These are phyloP conservation scores for Knufia petricola DNA, from an alignment of 2,329 filamentous ascomycete genomes.

Conservation along the genomic window DNA sequence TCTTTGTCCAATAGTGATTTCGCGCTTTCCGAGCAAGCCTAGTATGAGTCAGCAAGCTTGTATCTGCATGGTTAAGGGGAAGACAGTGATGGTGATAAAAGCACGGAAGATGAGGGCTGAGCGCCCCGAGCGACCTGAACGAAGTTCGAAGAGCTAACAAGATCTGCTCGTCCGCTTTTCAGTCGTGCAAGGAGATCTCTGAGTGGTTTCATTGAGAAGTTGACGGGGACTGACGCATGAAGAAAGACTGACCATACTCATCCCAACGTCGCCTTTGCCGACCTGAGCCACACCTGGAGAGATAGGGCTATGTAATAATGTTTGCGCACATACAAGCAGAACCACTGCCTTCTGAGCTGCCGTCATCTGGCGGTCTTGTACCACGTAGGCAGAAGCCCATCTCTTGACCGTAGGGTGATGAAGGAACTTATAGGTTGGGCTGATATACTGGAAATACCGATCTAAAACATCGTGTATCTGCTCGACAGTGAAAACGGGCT, in stretches of 20 bases:
- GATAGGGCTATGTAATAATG: conserved; percentile 16
- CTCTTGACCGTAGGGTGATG: conserved; percentile 41
- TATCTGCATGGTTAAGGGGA: too few relatives aligned
- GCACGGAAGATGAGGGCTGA: too few relatives aligned
- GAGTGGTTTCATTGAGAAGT: too few relatives aligned
- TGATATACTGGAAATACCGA: conserved; percentile 47
- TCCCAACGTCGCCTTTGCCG: conserved; percentile 12
- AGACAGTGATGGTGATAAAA: too few relatives aligned
- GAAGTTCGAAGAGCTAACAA: too few relatives aligned
- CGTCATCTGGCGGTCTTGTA: conserved; percentile 23
- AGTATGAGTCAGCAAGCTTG: too few relatives aligned
- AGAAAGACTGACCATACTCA: too few relatives aligned
- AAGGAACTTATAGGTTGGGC: conserved; percentile 46
- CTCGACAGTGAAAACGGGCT: conserved; percentile 27
- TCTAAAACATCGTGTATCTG: conserved; percentile 34
- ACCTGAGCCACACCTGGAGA: conserved; percentile 8
- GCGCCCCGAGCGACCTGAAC: too few relatives aligned
- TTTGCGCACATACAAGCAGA: conserved; percentile 25
- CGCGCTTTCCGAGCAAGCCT: conserved; percentile 18
- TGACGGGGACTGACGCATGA: too few relatives aligned
- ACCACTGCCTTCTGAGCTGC: conserved; percentile 28
- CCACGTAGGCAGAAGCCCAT: conserved; percentile 28
- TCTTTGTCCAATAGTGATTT: conserved; percentile 27
- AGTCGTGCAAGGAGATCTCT: too few relatives aligned
- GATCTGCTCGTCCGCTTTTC: too few relatives aligned